A percentile compares a stretch with the other conserved stretches of the same genome.
These are phyloP conservation scores for Glonium stellatum DNA, from an alignment of 495 filamentous ascomycete species.

Conservation along the genomic window DNA sequence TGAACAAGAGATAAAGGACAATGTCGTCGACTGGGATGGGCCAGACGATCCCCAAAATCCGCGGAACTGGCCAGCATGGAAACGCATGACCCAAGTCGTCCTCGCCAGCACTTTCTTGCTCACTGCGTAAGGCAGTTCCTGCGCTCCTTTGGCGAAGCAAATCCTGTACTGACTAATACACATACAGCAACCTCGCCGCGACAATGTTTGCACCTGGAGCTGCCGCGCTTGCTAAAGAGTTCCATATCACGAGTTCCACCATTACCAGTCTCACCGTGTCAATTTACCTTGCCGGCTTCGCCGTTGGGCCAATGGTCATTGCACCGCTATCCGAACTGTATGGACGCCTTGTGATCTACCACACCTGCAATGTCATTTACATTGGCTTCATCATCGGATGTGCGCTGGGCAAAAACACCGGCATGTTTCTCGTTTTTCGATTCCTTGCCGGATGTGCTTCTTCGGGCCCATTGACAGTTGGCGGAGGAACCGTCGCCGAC, in stretches of 20 bases:
- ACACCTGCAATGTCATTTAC: conserved; percentile 48
- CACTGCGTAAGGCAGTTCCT: too few relatives aligned
- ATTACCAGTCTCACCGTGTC: conserved; percentile 34
- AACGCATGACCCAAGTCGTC: too few relatives aligned
- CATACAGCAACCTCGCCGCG: neutral
- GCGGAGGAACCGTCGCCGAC: conserved; percentile 51
- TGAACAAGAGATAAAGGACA: too few relatives aligned
- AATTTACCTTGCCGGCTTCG: conserved; percentile 46
- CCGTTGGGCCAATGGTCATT: conserved; percentile 51
- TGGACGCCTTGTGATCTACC: conserved; percentile 50
- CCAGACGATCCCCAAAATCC: too few relatives aligned
- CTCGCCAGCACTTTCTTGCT: too few relatives aligned
- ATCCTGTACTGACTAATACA: too few relatives aligned
- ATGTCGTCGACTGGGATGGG: too few relatives aligned
- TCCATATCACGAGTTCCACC: conserved; percentile 16
- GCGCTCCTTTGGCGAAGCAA: too few relatives aligned
- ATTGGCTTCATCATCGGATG: conserved; percentile 48
- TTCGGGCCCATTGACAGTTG: conserved; percentile 43
- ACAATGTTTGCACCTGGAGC: conserved; percentile 39
- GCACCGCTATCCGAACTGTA: conserved; percentile 60
- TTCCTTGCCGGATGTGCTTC: conserved; percentile 50
- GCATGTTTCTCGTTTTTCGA: conserved; percentile 50
- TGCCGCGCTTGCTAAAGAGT: conserved; percentile 26
- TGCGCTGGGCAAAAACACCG: conserved; percentile 41
- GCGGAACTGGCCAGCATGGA: too few relatives aligned